Conservation (phyloP, 169 alveolate species). For the Besnoitia besnoiti region DNA sequence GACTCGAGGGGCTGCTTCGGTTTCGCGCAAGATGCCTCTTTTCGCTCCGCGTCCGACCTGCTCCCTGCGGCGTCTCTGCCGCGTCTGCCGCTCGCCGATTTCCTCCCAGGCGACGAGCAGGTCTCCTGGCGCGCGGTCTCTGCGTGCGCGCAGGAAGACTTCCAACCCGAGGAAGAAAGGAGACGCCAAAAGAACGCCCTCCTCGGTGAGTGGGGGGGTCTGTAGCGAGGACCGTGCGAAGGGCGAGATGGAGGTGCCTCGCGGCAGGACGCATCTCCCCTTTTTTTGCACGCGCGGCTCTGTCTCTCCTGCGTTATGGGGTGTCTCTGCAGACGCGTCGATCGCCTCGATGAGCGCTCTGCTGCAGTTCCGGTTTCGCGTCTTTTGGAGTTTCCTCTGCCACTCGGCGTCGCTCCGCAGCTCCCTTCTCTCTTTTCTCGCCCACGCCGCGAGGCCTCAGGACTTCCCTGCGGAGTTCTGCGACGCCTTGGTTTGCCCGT, state of each 20-base stretch:
- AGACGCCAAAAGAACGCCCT: neutral
- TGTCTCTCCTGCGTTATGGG: neutral
- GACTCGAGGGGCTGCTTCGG: too few species aligned
- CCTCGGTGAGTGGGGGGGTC: neutral
- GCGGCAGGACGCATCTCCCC: neutral
- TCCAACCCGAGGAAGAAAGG: neutral
- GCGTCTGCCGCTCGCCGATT: neutral
- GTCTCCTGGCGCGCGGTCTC: neutral
- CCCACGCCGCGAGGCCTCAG: neutral
- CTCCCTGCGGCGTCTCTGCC: neutral
- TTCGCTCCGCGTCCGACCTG: neutral
- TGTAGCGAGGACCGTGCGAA: neutral
- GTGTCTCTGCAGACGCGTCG: conserved; percentile 15
- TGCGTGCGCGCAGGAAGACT: neutral
- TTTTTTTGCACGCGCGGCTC: neutral
- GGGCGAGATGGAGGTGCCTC: neutral
- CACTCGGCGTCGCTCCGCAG: neutral
- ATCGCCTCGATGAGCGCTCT: conserved; percentile 7
- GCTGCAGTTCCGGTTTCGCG: neutral
- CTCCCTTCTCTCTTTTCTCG: conserved; percentile 5
- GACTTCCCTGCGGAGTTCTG: neutral
- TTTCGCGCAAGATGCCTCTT: neutral
- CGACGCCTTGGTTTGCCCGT: too few species aligned
- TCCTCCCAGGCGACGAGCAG: neutral
- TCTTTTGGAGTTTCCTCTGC: neutral